Conservation (phyloP, 1,284 basidiomycete genomes). For the Phellopilus nigrolimitatus region DNA sequence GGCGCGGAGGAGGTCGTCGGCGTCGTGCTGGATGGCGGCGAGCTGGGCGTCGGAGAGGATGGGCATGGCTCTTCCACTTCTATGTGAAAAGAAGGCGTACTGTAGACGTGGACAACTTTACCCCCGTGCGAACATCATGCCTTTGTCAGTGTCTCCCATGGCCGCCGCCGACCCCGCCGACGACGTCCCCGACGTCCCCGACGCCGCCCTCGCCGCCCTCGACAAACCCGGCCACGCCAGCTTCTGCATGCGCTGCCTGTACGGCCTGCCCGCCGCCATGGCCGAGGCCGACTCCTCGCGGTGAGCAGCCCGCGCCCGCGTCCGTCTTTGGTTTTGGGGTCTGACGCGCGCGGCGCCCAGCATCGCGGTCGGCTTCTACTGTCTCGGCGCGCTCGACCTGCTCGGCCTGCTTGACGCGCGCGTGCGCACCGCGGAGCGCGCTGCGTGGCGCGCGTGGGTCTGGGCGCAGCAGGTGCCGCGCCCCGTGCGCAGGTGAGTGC, state of each 20-base stretch:
- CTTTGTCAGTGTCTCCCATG: too few relatives aligned
- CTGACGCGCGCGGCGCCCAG: conserved; percentile 34
- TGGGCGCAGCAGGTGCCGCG: conserved; percentile 57
- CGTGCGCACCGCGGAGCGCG: conserved; percentile 46
- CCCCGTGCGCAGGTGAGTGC: conserved; percentile 5
- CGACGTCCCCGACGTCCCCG: too few relatives aligned
- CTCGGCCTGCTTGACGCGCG: conserved; percentile 51
- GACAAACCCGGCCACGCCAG: conserved; percentile 18
- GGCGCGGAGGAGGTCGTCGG: too few relatives aligned
- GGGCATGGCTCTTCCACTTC: too few relatives aligned
- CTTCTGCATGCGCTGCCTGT: conserved; percentile 16
- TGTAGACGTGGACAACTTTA: too few relatives aligned
- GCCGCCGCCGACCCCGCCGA: too few relatives aligned
- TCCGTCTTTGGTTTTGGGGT: neutral
- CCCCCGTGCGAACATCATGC: too few relatives aligned
- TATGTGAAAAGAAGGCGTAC: too few relatives aligned
- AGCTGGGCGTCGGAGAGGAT: conserved; percentile 2
- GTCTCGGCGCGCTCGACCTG: conserved; percentile 74
- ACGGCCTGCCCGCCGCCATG: conserved; percentile 12
- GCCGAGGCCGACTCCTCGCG: conserved; percentile 18
- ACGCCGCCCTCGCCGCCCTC: too few relatives aligned
- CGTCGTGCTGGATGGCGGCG: neutral
- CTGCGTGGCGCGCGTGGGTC: conserved; percentile 76
- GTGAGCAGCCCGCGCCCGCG: conserved; percentile 9
- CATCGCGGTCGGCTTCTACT: conserved; percentile 82